Percentiles rank a stretch among this genome's conserved stretches.
These are phyloP conservation scores for Fonsecaea multimorphosa DNA, from an alignment of 2,329 filamentous ascomycete genomes.

Conservation along the genomic window DNA sequence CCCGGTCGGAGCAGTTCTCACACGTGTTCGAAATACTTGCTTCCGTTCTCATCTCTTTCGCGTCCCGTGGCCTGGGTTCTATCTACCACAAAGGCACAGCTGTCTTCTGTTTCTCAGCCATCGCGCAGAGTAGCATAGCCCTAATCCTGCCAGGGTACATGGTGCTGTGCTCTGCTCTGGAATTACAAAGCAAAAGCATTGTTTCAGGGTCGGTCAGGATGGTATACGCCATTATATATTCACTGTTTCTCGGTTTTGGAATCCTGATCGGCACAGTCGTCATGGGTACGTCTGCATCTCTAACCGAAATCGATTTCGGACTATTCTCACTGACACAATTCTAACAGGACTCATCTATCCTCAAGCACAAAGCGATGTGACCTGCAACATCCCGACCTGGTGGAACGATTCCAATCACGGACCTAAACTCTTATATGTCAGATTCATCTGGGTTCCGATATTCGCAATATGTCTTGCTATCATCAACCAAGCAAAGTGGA, in stretches of 20 bases:
- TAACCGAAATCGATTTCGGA: neutral
- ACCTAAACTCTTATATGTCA: constrained; percentile 49
- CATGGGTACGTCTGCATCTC: constrained; percentile 58
- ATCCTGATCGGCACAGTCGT: constrained; percentile 71
- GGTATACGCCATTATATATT: constrained; percentile 77
- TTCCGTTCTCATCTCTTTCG: constrained; percentile 69
- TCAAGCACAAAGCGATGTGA: constrained; percentile 31
- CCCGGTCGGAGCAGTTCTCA: constrained; percentile 70
- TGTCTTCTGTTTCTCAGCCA: constrained; percentile 73
- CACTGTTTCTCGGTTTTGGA: constrained; percentile 73
- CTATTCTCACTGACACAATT: neutral
- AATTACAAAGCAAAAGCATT: constrained; percentile 72
- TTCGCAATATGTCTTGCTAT: constrained; percentile 77
- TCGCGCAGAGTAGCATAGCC: constrained; percentile 75
- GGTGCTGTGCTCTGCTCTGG: constrained; percentile 66
- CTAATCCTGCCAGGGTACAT: constrained; percentile 74
- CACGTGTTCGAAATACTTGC: constrained; percentile 71
- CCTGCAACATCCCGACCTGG: constrained; percentile 31
- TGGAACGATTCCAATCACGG: constrained; percentile 52
- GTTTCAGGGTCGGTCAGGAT: constrained; percentile 75
- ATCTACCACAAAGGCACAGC: constrained; percentile 58
- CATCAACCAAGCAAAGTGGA: constrained; percentile 82
- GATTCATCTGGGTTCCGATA: constrained; percentile 74
- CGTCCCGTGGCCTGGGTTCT: constrained; percentile 72
- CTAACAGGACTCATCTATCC: constrained; percentile 43